phyloP scores from a whole-genome alignment of 352 stramenopile species.

The Phytopythium mirpurense region DNA sequence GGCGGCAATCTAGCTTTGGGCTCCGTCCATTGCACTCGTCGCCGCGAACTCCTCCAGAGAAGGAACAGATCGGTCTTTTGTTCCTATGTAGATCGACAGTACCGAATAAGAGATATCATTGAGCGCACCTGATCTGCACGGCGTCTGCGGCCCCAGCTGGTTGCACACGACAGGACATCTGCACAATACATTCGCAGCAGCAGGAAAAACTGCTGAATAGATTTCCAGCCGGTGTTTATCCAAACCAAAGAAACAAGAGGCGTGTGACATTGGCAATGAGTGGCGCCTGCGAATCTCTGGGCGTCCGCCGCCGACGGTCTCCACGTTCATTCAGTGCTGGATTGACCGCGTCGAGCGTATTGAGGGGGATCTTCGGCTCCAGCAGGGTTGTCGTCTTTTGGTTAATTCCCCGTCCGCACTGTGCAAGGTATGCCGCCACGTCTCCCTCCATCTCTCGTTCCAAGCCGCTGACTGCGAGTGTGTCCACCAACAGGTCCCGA shows the following conservation, averaged over 20 bases:
- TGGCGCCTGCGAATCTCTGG: background rate
- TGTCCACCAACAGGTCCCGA: background rate
- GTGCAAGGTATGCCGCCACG: background rate
- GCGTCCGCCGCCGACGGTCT: background rate
- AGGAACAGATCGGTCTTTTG: no score
- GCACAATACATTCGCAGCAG: no score
- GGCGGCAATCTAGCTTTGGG: no score
- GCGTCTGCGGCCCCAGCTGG: background rate
- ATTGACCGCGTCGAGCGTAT: slow-evolving; percentile 1
- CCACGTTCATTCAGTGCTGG: background rate
- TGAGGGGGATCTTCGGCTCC: background rate
- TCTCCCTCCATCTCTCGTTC: background rate
- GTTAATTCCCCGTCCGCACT: background rate
- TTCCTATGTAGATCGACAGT: no score
- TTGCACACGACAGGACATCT: background rate
- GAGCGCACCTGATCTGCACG: background rate
- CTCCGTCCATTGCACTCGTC: no score
- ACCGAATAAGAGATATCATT: background rate
- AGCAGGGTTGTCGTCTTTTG: background rate
- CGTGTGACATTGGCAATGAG: no score
- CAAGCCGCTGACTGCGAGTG: background rate
- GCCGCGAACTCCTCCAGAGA: no score
- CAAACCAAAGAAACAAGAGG: no score
- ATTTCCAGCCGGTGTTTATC: no score
- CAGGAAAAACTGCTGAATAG: background rate